Percentiles rank a stretch among this genome's conserved stretches.
These are phyloP conservation scores for Quercus parvula DNA, from an alignment of 306 rosid genomes.

Conservation along the genomic window DNA sequence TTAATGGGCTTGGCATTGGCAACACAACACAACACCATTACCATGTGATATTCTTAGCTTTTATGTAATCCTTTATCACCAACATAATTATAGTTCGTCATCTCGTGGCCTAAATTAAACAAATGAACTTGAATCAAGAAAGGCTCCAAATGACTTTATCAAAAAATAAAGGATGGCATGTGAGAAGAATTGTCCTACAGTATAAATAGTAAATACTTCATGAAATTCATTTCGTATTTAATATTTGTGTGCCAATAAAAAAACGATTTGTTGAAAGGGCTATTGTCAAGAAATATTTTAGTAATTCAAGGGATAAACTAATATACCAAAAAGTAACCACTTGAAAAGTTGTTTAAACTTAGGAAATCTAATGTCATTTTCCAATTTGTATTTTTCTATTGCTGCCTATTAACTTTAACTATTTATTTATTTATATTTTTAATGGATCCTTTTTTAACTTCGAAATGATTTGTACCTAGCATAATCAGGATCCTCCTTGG, in stretches of 20 bases:
- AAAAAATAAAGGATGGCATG: conserved; percentile 6
- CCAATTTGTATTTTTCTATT: conserved; percentile 25
- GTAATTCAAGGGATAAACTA: background rate
- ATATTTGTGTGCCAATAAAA: too few relatives aligned
- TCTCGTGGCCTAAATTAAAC: conserved; percentile 29
- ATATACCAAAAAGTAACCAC: background rate
- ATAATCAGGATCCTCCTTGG: conserved; percentile 21
- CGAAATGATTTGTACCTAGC: conserved; percentile 4
- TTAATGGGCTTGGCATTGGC: conserved; percentile 20
- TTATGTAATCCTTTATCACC: conserved; percentile 30
- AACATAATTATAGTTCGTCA: conserved; percentile 32
- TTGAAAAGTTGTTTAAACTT: conserved; percentile 18
- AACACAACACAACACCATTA: conserved; percentile 34
- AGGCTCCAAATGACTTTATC: conserved; percentile 19
- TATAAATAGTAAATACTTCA: conserved; percentile 1
- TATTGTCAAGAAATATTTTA: conserved; percentile 4
- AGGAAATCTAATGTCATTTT: conserved; percentile 33
- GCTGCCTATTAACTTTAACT: background rate
- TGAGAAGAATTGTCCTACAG: conserved; percentile 15
- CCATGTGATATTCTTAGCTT: conserved; percentile 33
- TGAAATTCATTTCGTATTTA: background rate
- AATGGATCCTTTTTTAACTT: background rate
- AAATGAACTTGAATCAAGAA: conserved; percentile 12
- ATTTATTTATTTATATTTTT: background rate
- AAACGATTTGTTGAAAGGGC: conserved; percentile 1